Evolutionary conservation across 371 early-diverging fungal genomes (phyloP).

Genomic region (Saksenaea vasiformis): DNA sequence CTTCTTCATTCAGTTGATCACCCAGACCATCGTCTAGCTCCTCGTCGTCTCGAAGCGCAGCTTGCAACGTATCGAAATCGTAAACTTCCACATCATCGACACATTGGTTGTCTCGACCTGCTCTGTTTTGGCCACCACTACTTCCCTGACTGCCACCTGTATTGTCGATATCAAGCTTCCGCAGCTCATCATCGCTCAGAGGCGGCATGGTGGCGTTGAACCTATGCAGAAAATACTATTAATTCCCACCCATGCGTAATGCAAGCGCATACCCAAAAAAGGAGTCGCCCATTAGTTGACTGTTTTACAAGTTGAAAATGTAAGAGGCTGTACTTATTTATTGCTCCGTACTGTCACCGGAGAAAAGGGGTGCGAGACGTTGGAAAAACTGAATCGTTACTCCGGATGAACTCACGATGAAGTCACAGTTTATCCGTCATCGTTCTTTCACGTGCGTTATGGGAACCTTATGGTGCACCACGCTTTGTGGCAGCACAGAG

Average conservation of each 20-base stretch:
- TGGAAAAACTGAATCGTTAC: too few relatives aligned
- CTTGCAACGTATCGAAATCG: slow-evolving; percentile 44
- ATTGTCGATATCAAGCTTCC: slow-evolving; percentile 36
- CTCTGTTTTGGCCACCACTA: slow-evolving; percentile 3
- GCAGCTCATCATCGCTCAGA: slow-evolving; percentile 46
- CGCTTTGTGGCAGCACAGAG: too few relatives aligned
- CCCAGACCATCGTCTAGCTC: slow-evolving; percentile 51
- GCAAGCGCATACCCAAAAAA: slow-evolving; percentile 46
- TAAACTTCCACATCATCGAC: slow-evolving; percentile 42
- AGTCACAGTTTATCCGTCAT: too few relatives aligned
- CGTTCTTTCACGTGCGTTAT: too few relatives aligned
- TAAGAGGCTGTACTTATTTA: background rate
- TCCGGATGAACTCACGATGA: too few relatives aligned
- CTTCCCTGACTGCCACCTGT: slow-evolving; percentile 22
- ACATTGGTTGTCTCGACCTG: slow-evolving; percentile 20
- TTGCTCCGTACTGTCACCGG: slow-evolving; percentile 4
- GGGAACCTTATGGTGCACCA: too few relatives aligned
- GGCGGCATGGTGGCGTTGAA: slow-evolving; percentile 66
- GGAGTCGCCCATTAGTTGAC: slow-evolving; percentile 44
- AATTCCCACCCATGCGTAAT: background rate
- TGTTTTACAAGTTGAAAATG: slow-evolving; percentile 4
- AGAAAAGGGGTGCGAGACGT: background rate
- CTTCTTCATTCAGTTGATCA: slow-evolving; percentile 70
- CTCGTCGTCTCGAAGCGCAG: slow-evolving; percentile 38
- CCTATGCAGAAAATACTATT: slow-evolving; percentile 23